These are phyloP conservation scores for Lyophyllum decastes DNA, from an alignment of 768 basidiomycete species.

Conservation along the genomic window DNA sequence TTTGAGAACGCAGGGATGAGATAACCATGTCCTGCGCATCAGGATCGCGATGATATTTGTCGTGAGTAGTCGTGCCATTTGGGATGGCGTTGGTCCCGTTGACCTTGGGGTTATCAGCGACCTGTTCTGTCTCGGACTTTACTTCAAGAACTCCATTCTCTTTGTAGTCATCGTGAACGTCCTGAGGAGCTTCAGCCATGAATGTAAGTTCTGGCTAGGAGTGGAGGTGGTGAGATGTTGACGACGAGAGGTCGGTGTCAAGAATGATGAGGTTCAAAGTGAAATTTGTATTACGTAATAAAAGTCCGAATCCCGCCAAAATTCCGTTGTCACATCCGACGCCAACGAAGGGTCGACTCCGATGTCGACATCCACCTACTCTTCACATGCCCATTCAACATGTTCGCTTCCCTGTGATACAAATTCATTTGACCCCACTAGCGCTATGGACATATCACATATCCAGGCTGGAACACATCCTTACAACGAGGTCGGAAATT, in stretches of 20 bases:
- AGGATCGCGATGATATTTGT: constrained; percentile 31
- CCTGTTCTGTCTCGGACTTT: constrained; percentile 1
- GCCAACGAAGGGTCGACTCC: not conserved
- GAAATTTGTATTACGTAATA: not conserved
- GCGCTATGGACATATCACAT: not conserved
- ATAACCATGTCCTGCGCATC: constrained; percentile 87
- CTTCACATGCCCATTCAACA: not conserved
- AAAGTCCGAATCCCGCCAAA: not conserved
- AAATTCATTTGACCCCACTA: not conserved
- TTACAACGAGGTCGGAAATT: not conserved
- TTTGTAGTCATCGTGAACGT: constrained; percentile 4
- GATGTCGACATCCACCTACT: not conserved
- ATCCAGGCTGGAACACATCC: not conserved
- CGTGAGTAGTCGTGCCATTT: constrained; percentile 16
- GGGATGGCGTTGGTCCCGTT: constrained; percentile 14
- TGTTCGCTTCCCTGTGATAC: not conserved
- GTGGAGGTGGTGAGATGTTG: not conserved
- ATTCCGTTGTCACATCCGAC: not conserved
- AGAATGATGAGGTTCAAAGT: not conserved
- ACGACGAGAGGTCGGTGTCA: not conserved
- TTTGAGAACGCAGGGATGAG: constrained; percentile 73
- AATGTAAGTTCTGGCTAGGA: not conserved
- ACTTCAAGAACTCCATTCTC: not conserved
- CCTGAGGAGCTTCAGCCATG: constrained; percentile 16
- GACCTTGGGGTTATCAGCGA: constrained; percentile 10